Base-by-base conservation (phyloP, 306 rosid species). In the Elaeagnus macrophylla region DNA sequence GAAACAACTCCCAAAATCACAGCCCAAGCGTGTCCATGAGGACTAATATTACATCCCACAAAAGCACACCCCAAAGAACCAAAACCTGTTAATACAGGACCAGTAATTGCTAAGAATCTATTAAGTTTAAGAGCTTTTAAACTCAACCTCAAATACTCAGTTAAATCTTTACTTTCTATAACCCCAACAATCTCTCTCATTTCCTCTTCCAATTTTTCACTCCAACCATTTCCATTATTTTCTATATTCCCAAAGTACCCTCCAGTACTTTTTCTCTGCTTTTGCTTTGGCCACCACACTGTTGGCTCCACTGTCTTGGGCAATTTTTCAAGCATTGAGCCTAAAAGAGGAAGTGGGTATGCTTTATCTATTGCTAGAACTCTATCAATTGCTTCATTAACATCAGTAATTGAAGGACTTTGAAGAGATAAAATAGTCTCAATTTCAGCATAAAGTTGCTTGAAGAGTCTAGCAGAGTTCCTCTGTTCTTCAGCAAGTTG, bases 401-500 rank as follows among this genome's bases (percentile, higher is more conserved):
- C 85, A 59, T 75, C 76, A 15, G 12, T 5, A 3, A 9, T 60
- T 12, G 14, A 58, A 6, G 51, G 43, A 9, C 17, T 55, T 14
- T 67, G 67, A 9, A 73, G 68, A 48, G 78, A 45, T 5, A 79
- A 48, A 42, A 35, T 67, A 60, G 79, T 79, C 56, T 52, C 59
- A 41, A 89, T 60, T 51, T 89, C 76, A 46, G 19, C 38, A 51
- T 67, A 73, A 51, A 85, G 87, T 67, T 83, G 94, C 70, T 86
- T 79, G 79, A 86, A 86, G 53, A 86, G 60, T 49, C 93, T 85
- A 1, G 79, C 63, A 1, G 88, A 82, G 20, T 71, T 77, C 57
- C 95, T 55, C 8, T 89, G 90, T 39, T 83, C 94, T 56, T 89
- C 95, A 2, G 78, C 85, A 6, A 89, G 82, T 64, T 89, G 97